Evolutionary conservation across 495 filamentous ascomycete species (phyloP).

Genomic region (Aspergillus cavernicola): DNA sequence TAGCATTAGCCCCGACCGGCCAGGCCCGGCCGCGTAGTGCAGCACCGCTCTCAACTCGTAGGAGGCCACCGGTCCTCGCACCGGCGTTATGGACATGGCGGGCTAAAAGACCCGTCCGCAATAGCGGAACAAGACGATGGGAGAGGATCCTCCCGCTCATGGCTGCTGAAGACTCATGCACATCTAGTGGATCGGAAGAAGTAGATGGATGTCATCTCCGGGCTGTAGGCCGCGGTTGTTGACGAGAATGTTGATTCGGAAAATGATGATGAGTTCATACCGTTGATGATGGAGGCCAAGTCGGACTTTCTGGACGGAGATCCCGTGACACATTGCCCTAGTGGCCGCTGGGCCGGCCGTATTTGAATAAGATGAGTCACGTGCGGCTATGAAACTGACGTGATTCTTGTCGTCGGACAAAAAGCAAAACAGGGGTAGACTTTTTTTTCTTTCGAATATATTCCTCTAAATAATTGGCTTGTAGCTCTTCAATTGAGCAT

Average conservation of each 20-base stretch:
- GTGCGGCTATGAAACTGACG: slow-evolving; percentile 30
- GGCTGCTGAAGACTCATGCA: slow-evolving; percentile 40
- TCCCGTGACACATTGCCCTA: slow-evolving; percentile 39
- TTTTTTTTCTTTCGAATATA: slow-evolving; percentile 14
- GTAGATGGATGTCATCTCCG: slow-evolving; percentile 21
- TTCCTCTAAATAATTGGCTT: not conserved
- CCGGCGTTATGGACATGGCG: slow-evolving; percentile 64
- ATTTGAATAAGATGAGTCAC: slow-evolving; percentile 30
- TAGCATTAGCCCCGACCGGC: slow-evolving; percentile 68
- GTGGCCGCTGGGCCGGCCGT: slow-evolving; percentile 35
- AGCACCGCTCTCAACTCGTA: slow-evolving; percentile 60
- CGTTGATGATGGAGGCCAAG: not conserved
- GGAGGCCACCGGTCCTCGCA: slow-evolving; percentile 61
- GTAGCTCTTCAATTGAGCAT: not conserved
- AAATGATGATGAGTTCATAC: not conserved
- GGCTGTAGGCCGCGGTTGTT: slow-evolving; percentile 14
- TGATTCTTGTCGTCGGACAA: slow-evolving; percentile 19
- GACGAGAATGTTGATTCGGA: slow-evolving; percentile 6
- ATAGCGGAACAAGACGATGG: slow-evolving; percentile 62
- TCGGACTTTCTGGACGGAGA: slow-evolving; percentile 10
- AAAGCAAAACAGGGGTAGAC: slow-evolving; percentile 24
- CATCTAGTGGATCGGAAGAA: slow-evolving; percentile 14
- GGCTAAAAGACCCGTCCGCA: slow-evolving; percentile 57
- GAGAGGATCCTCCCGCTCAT: slow-evolving; percentile 85
- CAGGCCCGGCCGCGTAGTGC: slow-evolving; percentile 62